Evolutionary conservation across 306 rosid species (phyloP), one percentile per base, ranked within the genome.

Genomic region (Coriaria nepalensis): DNA sequence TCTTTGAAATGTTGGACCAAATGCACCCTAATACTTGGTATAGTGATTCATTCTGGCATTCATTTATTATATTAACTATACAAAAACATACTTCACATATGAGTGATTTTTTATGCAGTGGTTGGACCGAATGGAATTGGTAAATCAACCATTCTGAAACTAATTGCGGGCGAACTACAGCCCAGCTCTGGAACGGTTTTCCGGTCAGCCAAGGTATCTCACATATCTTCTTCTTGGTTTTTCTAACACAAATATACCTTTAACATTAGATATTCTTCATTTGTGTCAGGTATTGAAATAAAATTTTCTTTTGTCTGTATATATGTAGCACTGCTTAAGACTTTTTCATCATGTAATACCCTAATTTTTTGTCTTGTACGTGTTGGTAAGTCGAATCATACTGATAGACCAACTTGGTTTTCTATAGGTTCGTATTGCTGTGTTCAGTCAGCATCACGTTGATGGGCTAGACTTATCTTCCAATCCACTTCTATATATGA

Each of bases 41-140:
- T 12, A 6, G 13, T 41, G 6, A 14, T 43, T 15, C 10, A n/a
- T 43, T 49, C 46, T 49, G 41, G 34, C 50, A 44, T 38, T 60
- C 47, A 13, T 47, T 51, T 20, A 49, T 47, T 48, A 48, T 63
- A 52, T 44, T 63, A 11, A 37, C 49, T 57, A 47, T 42, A 36
- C 45, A 54, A 55, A 35, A 47, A 43, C 36, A 35, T 53, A 37
- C 47, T 42, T 57, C 49, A 13, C 60, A 51, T 47, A 38, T 60
- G 35, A 64, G 13, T 57, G 59, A 45, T 47, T 43, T 67, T 47
- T 62, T 72, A 38, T 79, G 65, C 94, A 92, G 98, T 92, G 98
- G 98, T 92, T 55, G 98, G 98, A 43, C 98, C 98, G 52, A 92
- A 92, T 69, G 98, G 98, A 5, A 92, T 92, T 33, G 98, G 98